Evolutionary conservation across 1,284 basidiomycete genomes (phyloP).

Genomic region (Hypsizygus ulmarius): DNA sequence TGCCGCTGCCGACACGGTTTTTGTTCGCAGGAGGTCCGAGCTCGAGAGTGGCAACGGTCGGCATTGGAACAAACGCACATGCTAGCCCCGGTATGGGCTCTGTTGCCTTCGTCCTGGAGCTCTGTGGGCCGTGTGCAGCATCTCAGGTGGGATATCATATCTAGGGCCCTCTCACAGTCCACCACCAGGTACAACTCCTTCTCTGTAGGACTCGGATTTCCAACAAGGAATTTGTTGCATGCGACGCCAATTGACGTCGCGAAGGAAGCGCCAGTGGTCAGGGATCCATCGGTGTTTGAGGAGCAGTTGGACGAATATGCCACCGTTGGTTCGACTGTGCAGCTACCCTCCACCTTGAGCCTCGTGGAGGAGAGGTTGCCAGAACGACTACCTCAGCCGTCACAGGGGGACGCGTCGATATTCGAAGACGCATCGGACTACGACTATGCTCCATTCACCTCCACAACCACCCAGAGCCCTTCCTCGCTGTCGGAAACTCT

Average conservation of each 20-base stretch:
- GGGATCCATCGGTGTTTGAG: slow-evolving; percentile 26
- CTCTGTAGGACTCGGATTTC: slow-evolving; percentile 8
- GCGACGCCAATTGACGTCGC: slow-evolving; percentile 6
- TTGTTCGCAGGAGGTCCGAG: too few relatives aligned
- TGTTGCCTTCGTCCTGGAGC: slow-evolving; percentile 34
- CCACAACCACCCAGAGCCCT: slow-evolving; percentile 8
- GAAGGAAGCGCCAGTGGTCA: neutral
- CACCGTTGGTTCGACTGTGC: slow-evolving; percentile 16
- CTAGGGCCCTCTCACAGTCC: slow-evolving; percentile 17
- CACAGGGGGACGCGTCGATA: slow-evolving; percentile 21
- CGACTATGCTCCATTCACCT: slow-evolving; percentile 21
- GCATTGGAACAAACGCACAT: neutral
- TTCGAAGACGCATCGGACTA: slow-evolving; percentile 32
- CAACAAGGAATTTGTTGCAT: slow-evolving; percentile 3
- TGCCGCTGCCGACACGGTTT: too few relatives aligned
- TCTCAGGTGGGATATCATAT: slow-evolving; percentile 16
- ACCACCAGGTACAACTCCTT: slow-evolving; percentile 10
- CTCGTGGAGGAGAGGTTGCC: slow-evolving; percentile 30
- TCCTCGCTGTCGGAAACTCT: slow-evolving; percentile 23
- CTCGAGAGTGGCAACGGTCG: slow-evolving; percentile 1
- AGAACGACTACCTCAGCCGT: slow-evolving; percentile 26
- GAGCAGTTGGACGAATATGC: slow-evolving; percentile 29
- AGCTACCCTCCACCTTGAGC: slow-evolving; percentile 21
- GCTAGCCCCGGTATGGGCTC: slow-evolving; percentile 6
- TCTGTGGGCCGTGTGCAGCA: slow-evolving; percentile 23